Conservation (phyloP, 2,329 filamentous ascomycete species). For the Neocatenulostroma microsporum region DNA sequence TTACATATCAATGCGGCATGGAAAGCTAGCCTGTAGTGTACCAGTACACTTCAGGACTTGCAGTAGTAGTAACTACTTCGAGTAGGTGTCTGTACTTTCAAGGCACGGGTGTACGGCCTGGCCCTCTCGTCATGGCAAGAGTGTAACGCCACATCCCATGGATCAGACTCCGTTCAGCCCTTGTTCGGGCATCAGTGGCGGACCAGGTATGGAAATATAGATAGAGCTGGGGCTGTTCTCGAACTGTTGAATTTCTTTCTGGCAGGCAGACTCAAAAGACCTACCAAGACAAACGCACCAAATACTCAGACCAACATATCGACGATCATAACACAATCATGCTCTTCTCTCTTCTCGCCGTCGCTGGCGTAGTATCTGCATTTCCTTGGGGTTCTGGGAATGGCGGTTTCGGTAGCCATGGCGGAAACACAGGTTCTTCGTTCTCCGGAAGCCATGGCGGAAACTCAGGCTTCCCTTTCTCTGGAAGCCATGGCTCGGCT, state of each 20-base stretch:
- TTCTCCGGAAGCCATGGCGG: not conserved
- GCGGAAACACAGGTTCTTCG: not conserved
- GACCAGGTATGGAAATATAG: too few species aligned
- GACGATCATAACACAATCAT: constrained; percentile 1
- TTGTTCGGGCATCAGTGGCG: too few species aligned
- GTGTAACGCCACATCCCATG: not conserved
- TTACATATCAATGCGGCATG: too few species aligned
- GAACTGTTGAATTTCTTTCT: not conserved
- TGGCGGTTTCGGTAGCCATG: not conserved
- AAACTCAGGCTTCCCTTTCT: too few species aligned
- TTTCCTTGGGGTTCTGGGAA: not conserved
- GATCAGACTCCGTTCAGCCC: too few species aligned
- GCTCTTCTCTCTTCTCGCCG: not conserved
- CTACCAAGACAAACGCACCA: too few species aligned
- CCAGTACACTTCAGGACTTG: too few species aligned
- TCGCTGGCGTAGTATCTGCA: constrained; percentile 1
- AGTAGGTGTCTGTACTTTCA: too few species aligned
- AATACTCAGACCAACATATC: not conserved
- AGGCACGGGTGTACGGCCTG: constrained; percentile 3
- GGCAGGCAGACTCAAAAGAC: too few species aligned
- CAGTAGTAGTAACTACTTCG: too few species aligned
- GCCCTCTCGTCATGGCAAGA: not conserved
- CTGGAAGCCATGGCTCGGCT: not conserved
- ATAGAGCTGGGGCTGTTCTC: too few species aligned
- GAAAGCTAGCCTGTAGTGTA: too few species aligned